Conservation (phyloP, 768 basidiomycete genomes). For the Lentinula boryana region DNA sequence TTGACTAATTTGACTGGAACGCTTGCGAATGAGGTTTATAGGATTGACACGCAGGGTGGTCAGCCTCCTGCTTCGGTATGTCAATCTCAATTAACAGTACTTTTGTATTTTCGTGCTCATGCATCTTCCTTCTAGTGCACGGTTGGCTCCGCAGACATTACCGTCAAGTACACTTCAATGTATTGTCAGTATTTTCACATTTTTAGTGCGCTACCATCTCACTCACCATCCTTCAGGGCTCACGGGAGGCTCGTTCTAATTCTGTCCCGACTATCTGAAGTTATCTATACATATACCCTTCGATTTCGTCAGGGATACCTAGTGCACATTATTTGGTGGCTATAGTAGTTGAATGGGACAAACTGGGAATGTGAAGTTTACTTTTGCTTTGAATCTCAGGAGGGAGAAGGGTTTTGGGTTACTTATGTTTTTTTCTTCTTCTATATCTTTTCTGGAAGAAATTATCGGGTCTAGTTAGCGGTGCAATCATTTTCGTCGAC, state of each 20-base stretch:
- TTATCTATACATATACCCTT: not conserved
- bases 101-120: not conserved
- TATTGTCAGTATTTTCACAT: constrained; percentile 36
- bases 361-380: not conserved
- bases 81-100: not conserved
- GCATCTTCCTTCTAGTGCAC: constrained; percentile 23
- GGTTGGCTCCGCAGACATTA: constrained; percentile 32
- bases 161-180: constrained; percentile 44
- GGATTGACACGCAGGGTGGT: constrained; percentile 47
- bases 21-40: constrained; percentile 45
- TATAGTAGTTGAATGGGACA: not conserved
- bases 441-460: no score
- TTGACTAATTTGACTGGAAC: constrained; percentile 34
- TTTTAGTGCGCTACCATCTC: no score
- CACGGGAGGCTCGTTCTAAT: constrained; percentile 3
- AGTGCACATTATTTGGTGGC: no score
- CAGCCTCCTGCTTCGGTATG: constrained; percentile 45
- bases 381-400: not conserved
- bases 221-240: not conserved
- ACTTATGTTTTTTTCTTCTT: not conserved
- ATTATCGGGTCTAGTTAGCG: no score
- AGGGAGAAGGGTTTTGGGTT: not conserved
- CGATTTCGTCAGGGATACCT: no score
- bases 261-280: not conserved
- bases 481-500: no score